Percentiles rank a stretch among this genome's conserved stretches.
Evolutionary conservation across 306 rosid genomes (phyloP).

Genomic region (Quercus alba): DNA sequence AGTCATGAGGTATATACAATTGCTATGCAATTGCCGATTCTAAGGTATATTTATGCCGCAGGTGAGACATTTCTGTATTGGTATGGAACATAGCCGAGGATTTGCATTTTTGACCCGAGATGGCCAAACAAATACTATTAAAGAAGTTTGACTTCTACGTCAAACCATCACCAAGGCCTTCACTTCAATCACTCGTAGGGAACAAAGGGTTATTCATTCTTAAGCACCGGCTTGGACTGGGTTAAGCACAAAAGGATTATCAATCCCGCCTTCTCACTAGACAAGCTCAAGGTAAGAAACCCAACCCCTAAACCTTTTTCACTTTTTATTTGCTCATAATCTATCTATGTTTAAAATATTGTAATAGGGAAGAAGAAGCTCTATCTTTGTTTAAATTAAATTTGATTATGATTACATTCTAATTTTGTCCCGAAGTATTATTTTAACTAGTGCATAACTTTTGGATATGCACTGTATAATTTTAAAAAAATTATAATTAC

Average conservation of each 20-base stretch:
- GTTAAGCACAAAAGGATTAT: slow-evolving; percentile 24
- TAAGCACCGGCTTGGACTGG: slow-evolving; percentile 5
- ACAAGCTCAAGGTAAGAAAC: slow-evolving; percentile 27
- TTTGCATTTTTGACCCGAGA: slow-evolving; percentile 25
- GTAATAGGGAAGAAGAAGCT: too few relatives aligned
- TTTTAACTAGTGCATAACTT: too few relatives aligned
- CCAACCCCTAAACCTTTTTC: too few relatives aligned
- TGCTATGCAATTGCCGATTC: not conserved
- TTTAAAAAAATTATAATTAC: too few relatives aligned
- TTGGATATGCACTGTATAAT: too few relatives aligned
- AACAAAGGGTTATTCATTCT: not conserved
- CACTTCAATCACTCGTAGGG: slow-evolving; percentile 1
- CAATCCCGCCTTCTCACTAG: slow-evolving; percentile 28
- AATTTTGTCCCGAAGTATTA: too few relatives aligned
- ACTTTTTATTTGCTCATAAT: too few relatives aligned
- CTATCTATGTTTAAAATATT: too few relatives aligned
- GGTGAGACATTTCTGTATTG: slow-evolving; percentile 34
- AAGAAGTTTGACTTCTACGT: slow-evolving; percentile 21
- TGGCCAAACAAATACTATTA: slow-evolving; percentile 26
- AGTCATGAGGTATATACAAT: too few relatives aligned
- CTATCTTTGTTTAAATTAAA: too few relatives aligned
- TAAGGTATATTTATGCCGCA: not conserved
- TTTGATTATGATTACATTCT: too few relatives aligned
- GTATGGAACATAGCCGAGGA: slow-evolving; percentile 10
- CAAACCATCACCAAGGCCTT: slow-evolving; percentile 11